Evolutionary conservation across 176 grass and related monocot species (phyloP), one percentile per base, ranked within the genome.

Genomic region (Tillandsia leiboldiana): DNA sequence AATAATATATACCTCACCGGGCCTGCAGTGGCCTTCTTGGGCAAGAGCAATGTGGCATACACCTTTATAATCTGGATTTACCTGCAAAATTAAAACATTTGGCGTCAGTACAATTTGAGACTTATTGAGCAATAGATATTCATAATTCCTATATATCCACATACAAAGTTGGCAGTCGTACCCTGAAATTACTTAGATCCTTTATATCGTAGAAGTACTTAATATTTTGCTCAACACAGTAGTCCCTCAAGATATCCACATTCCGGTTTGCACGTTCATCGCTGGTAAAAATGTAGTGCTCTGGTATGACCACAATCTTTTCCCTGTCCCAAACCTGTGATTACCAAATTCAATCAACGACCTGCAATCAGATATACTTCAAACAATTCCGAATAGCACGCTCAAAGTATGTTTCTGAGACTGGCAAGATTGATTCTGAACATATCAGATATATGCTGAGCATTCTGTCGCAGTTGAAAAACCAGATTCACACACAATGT

Each of bases 161-260:
- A 12, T 18, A 28, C 12, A 12, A 64, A 67, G 79, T 15, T 1
- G 0, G 15, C 33, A 65, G 1, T 6, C 18, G 49, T 81, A 92
- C 87, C 79, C 28, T 97, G 69, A 97, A 97, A 50, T 97, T 71
- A 71, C 79, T 76, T 12, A 92, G 74, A 79, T 90, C 86, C 66
- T 97, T 90, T 74, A 97, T 97, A 49, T 92, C 94, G 57, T 97
- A 97, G 42, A 92, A 92, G 74, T 92, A 97, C 53, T 97, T 97
- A 11, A 97, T 97, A 68, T 86, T 83, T 81, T 92, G 86, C 69
- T 93, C 94, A 47, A 62, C 5, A 22, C 79, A 83, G 59, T 92
- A 97, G 29, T 97, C 89, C 73, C 94, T 86, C 42, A 97, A 70
- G 69, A 93, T 93, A 69, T 97, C 87, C 0, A 97, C 94, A 68